Conservation (phyloP, 345 rosid genomes). For the Acer yangbiense region DNA sequence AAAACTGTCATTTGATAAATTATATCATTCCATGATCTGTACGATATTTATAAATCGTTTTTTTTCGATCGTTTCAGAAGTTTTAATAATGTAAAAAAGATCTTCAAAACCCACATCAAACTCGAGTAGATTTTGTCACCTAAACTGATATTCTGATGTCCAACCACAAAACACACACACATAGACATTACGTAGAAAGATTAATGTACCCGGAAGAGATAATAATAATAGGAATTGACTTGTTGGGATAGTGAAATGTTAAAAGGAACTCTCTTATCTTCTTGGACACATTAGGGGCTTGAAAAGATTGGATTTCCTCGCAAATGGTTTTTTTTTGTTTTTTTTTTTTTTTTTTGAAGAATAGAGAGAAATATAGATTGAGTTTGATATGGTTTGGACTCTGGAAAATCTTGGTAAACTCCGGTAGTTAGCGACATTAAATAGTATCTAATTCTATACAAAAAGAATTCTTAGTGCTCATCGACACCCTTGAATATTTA, state of each 20-base stretch:
- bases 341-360: neutral
- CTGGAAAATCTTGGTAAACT: conserved; percentile 4
- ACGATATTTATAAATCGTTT: no score
- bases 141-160: neutral
- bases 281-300: neutral
- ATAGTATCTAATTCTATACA: conserved; percentile 14
- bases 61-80: no score
- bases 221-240: neutral
- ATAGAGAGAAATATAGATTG: conserved; percentile 4
- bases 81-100: neutral
- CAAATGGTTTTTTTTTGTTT: neutral
- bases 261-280: neutral
- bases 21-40: no score
- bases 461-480: conserved; percentile 27
- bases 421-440: conserved; percentile 22
- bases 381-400: conserved; percentile 23
- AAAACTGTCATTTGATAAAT: no score
- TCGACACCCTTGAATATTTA: conserved; percentile 18
- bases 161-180: neutral
- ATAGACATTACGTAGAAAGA: neutral
- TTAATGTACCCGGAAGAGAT: neutral
- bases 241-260: neutral
- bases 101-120: neutral
- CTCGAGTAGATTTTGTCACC: neutral
- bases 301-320: conserved; percentile 21